phyloP scores from a whole-genome alignment of 2,329 filamentous ascomycete genomes.

The Orbilia javanica region DNA sequence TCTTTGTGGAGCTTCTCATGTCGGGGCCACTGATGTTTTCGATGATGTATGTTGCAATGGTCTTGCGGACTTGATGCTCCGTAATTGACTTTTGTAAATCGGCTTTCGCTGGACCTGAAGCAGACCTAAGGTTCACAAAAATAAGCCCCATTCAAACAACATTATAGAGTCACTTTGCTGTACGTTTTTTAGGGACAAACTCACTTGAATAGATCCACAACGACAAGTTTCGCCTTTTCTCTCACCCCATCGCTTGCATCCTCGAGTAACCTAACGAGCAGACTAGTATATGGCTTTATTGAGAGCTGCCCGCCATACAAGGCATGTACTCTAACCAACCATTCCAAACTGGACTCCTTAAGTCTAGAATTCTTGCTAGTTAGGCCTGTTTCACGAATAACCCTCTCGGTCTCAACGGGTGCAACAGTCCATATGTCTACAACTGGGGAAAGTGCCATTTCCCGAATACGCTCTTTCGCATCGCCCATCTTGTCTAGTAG shows the following conservation, averaged over 20 bases:
- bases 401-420: constrained; percentile 80
- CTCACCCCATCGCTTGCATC: constrained; percentile 90
- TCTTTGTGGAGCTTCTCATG: constrained; percentile 43
- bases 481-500: constrained; percentile 89
- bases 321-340: constrained; percentile 81
- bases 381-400: constrained; percentile 82
- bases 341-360: constrained; percentile 86
- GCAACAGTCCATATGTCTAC: constrained; percentile 80
- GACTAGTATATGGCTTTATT: constrained; percentile 85
- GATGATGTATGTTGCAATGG: constrained; percentile 85
- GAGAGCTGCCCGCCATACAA: constrained; percentile 70
- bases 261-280: constrained; percentile 86
- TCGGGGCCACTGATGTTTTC: constrained; percentile 72
- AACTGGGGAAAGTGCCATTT: constrained; percentile 79
- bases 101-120: constrained; percentile 84
- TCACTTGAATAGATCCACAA: constrained; percentile 87
- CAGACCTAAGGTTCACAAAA: constrained; percentile 70
- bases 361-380: constrained; percentile 83
- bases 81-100: constrained; percentile 89
- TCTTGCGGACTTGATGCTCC: constrained; percentile 84
- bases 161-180: not conserved
- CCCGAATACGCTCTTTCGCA: constrained; percentile 84
- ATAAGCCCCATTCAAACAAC: constrained; percentile 6
- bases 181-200: constrained; percentile 60
- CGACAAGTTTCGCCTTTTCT: constrained; percentile 82